A percentile compares a stretch with the other conserved stretches of the same genome.
These are phyloP conservation scores for Glycyrrhiza uralensis DNA, from an alignment of 306 rosid genomes.

Conservation along the genomic window DNA sequence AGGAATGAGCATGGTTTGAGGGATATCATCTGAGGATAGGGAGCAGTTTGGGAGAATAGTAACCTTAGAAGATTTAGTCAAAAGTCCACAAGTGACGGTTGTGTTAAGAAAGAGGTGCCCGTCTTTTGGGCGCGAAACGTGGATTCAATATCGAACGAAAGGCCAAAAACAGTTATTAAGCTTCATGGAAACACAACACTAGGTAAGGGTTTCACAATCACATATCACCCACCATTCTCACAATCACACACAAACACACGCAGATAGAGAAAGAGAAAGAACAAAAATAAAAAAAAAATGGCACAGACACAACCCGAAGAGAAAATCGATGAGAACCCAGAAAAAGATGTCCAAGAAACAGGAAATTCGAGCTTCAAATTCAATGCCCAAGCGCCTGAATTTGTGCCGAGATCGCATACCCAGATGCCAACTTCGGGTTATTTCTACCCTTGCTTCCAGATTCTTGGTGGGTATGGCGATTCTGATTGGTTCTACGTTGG, in stretches of 20 bases:
- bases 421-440: slow-evolving; percentile 72
- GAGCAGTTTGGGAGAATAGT: not conserved
- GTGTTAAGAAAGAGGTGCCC: slow-evolving; percentile 23
- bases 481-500: slow-evolving; percentile 77
- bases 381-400: slow-evolving; percentile 93
- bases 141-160: slow-evolving; percentile 40
- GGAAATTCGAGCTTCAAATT: slow-evolving; percentile 52
- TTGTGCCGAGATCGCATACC: slow-evolving; percentile 78
- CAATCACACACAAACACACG: not conserved
- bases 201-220: slow-evolving; percentile 5
- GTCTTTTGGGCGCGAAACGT: slow-evolving; percentile 50
- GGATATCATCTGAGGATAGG: not conserved
- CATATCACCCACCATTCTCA: no score
- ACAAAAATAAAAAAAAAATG: slow-evolving; percentile 23
- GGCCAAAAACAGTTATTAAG: slow-evolving; percentile 34
- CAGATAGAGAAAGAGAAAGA: not conserved
- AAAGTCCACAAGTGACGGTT: slow-evolving; percentile 7
- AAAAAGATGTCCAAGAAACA: slow-evolving; percentile 36
- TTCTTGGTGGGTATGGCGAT: slow-evolving; percentile 60
- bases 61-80: slow-evolving; percentile 48
- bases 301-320: slow-evolving; percentile 50
- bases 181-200: slow-evolving; percentile 14
- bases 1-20: slow-evolving; percentile 23
- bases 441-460: slow-evolving; percentile 69
- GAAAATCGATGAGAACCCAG: slow-evolving; percentile 32